Evolutionary conservation across 1,284 basidiomycete genomes (phyloP).

Genomic region (Pseudozyma tsukubaensis): DNA sequence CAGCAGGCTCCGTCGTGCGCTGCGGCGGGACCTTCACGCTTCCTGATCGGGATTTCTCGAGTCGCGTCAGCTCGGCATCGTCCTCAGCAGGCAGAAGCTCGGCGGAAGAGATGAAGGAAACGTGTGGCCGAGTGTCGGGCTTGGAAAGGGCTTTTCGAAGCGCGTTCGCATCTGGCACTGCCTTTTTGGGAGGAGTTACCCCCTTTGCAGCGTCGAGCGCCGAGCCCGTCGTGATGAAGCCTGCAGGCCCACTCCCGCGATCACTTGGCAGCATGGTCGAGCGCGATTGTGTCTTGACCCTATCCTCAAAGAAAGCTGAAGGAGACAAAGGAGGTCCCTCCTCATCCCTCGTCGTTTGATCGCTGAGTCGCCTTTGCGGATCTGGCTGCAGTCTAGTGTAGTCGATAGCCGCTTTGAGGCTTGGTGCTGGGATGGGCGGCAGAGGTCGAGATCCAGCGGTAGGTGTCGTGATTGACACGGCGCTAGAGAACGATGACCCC

Average conservation of each 20-base stretch:
- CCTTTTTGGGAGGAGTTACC: no score
- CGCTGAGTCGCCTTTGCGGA: background rate
- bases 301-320: slow-evolving; percentile 19
- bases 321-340: slow-evolving; percentile 21
- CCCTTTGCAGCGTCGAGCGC: no score
- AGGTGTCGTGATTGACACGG: slow-evolving; percentile 3
- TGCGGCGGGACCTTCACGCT: slow-evolving; percentile 3
- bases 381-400: background rate
- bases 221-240: no score
- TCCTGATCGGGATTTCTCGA: slow-evolving; percentile 18
- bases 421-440: slow-evolving; percentile 8
- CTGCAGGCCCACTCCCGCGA: no score
- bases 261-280: background rate
- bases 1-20: no score
- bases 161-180: no score
- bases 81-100: background rate
- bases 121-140: background rate
- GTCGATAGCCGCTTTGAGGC: slow-evolving; percentile 5
- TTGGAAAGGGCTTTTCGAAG: no score
- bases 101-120: background rate
- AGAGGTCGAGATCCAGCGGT: slow-evolving; percentile 5
- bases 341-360: background rate
- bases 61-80: slow-evolving; percentile 16
- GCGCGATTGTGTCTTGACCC: background rate
- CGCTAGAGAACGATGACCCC: background rate